phyloP scores from a whole-genome alignment of 2,329 filamentous ascomycete species.

The Rugonectria rugulosa region DNA sequence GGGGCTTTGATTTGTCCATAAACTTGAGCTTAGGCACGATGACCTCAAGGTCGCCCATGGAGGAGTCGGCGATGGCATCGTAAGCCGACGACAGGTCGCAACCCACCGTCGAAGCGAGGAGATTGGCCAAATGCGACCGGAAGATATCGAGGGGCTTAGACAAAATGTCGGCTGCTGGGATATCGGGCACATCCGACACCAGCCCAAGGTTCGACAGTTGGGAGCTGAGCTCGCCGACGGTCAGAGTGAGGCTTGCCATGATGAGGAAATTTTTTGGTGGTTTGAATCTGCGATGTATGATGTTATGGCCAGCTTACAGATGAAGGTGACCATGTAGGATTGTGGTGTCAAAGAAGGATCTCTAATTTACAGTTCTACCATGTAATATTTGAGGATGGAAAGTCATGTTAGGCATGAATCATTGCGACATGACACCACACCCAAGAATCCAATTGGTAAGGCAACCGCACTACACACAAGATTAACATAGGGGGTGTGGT shows the following conservation, averaged over 20 bases:
- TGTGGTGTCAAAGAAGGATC: no score
- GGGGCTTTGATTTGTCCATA: neutral
- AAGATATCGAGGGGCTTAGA: slow-evolving; percentile 5
- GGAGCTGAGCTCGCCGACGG: slow-evolving; percentile 3
- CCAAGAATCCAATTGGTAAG: neutral
- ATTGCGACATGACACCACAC: neutral
- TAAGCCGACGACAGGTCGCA: slow-evolving; percentile 1
- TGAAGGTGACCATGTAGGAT: no score
- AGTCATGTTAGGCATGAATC: neutral
- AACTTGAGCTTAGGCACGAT: slow-evolving; percentile 1
- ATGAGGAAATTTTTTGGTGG: neutral
- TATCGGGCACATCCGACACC: neutral
- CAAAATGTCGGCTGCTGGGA: slow-evolving; percentile 2
- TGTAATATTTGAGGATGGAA: neutral
- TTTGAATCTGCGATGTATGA: no score
- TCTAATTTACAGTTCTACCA: neutral
- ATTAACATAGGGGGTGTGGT: neutral
- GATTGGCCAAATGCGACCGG: slow-evolving; percentile 1
- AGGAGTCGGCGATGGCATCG: neutral
- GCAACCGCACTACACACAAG: neutral
- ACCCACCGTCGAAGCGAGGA: neutral
- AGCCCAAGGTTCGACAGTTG: neutral
- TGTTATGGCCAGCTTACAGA: no score
- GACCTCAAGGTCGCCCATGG: slow-evolving; percentile 2
- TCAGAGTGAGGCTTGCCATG: slow-evolving; percentile 3